A percentile compares a stretch with the other conserved stretches of the same genome.
phyloP scores from a whole-genome alignment of 768 basidiomycete genomes.

The Rhodotorula diobovata region DNA sequence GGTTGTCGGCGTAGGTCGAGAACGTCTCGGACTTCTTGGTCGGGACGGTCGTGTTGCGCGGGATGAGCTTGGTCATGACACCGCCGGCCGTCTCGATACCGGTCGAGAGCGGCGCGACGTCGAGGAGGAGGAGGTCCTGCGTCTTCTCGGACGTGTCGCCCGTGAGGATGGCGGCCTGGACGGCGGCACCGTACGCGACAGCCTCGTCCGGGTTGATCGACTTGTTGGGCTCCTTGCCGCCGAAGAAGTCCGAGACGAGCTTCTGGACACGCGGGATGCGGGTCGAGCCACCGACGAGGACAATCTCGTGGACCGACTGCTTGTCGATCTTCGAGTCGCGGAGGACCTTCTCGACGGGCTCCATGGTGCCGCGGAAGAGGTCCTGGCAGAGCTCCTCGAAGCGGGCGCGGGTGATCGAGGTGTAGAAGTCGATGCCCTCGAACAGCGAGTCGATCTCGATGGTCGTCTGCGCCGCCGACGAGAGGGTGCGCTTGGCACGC shows the following conservation, averaged over 20 bases:
- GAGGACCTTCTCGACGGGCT: constrained; percentile 96
- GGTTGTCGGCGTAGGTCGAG: constrained; percentile 97
- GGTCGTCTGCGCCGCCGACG: constrained; percentile 90
- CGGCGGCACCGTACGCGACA: constrained; percentile 96
- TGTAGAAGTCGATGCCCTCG: constrained; percentile 98
- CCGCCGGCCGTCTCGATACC: constrained; percentile 99
- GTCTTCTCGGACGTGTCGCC: constrained; percentile 98
- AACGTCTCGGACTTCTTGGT: constrained; percentile 93
- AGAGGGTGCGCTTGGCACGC: constrained; percentile 96
- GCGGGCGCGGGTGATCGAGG: constrained; percentile 92
- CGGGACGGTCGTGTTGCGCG: constrained; percentile 88
- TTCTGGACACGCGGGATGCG: constrained; percentile 97
- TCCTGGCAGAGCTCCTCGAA: constrained; percentile 95
- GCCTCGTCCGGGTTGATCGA: constrained; percentile 99
- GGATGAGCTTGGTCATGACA: constrained; percentile 94
- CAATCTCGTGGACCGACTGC: constrained; percentile 89
- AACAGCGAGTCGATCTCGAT: constrained; percentile 97
- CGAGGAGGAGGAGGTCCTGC: constrained; percentile 89
- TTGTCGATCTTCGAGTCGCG: constrained; percentile 98
- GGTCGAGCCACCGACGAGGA: constrained; percentile 95
- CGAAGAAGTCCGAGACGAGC: constrained; percentile 97
- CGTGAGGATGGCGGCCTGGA: constrained; percentile 95
- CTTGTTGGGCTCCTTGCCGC: constrained; percentile 90
- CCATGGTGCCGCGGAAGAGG: constrained; percentile 86
- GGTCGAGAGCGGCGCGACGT: constrained; percentile 80